These are phyloP conservation scores for Aureobasidium pullulans DNA, from an alignment of 2,329 filamentous ascomycete species.

Conservation along the genomic window DNA sequence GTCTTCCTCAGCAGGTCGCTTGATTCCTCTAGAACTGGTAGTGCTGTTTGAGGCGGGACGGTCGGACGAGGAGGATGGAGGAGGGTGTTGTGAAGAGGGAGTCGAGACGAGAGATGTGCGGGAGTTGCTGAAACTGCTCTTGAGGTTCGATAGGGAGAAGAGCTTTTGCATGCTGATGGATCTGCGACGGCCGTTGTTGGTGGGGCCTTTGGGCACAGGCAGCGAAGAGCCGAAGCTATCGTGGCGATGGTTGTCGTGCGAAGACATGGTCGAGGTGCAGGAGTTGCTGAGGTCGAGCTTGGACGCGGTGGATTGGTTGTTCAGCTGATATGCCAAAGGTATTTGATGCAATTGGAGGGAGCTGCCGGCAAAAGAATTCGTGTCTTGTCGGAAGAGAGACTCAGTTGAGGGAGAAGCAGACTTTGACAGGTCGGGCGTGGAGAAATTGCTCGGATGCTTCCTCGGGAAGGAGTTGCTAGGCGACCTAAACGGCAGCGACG, in stretches of 20 bases:
- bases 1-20: slow-evolving; percentile 11
- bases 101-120: slow-evolving; percentile 25
- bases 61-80: slow-evolving; percentile 7
- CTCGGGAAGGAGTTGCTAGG: slow-evolving; percentile 7
- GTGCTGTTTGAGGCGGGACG: slow-evolving; percentile 7
- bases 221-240: slow-evolving; percentile 21
- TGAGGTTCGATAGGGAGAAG: slow-evolving; percentile 26
- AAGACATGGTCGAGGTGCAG: not conserved
- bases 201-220: slow-evolving; percentile 7
- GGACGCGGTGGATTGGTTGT: slow-evolving; percentile 6
- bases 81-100: slow-evolving; percentile 16
- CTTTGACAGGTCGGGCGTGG: slow-evolving; percentile 7
- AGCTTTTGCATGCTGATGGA: slow-evolving; percentile 25
- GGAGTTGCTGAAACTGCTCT: slow-evolving; percentile 29
- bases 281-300: slow-evolving; percentile 5
- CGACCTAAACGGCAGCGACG: slow-evolving; percentile 10
- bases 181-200: slow-evolving; percentile 14
- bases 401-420: slow-evolving; percentile 3
- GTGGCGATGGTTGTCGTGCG: slow-evolving; percentile 9
- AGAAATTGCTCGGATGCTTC: slow-evolving; percentile 10
- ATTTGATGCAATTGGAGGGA: slow-evolving; percentile 8
- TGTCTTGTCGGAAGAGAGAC: not conserved
- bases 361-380: slow-evolving; percentile 6
- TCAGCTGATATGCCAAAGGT: slow-evolving; percentile 3
- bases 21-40: slow-evolving; percentile 11